Percentiles rank a stretch among this genome's conserved stretches.
Conservation (phyloP, 2,329 filamentous ascomycete species). For the Sporothrix protearum region DNA sequence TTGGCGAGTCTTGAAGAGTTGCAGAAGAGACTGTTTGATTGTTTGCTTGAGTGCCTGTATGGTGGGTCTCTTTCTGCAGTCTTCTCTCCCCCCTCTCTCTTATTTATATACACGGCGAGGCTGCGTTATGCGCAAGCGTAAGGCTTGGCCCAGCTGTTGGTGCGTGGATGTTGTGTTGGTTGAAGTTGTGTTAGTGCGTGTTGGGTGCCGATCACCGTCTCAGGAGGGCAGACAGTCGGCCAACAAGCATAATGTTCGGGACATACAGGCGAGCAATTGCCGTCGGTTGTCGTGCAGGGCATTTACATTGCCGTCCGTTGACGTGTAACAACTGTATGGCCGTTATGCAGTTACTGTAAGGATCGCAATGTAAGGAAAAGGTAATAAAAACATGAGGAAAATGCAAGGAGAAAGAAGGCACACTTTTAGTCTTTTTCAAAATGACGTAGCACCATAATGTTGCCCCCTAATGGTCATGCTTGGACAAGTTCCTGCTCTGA, state of each 20-base stretch:
- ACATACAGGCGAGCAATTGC: background rate
- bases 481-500: background rate
- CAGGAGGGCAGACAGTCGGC: background rate
- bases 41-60: too few species aligned
- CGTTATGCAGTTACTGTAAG: background rate
- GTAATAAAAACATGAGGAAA: background rate
- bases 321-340: too few species aligned
- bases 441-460: background rate
- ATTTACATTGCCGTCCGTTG: too few species aligned
- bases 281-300: background rate
- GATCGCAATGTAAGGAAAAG: too few species aligned
- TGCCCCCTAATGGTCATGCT: background rate
- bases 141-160: background rate
- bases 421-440: background rate
- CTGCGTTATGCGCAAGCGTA: slow-evolving; percentile 1
- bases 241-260: background rate
- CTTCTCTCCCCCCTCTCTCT: background rate
- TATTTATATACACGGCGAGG: background rate
- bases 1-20: background rate
- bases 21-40: background rate
- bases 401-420: background rate
- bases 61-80: background rate
- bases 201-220: background rate
- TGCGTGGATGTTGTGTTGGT: background rate
- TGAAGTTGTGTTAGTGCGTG: background rate